Evolutionary conservation across 129 eudicot genomes (phyloP).

Genomic region (Artemisia argyi): DNA sequence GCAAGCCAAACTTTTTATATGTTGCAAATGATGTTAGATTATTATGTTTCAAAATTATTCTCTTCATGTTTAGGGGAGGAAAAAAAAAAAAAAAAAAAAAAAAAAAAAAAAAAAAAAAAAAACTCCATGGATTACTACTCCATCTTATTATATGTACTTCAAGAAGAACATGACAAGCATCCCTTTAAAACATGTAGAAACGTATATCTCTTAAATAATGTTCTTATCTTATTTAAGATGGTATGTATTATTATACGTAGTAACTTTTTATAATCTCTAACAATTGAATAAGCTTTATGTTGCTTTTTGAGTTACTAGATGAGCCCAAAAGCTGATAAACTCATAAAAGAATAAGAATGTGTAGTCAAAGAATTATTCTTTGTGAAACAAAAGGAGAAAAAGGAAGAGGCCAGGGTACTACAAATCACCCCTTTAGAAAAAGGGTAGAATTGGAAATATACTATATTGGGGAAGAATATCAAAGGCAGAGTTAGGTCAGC

Average conservation of each 20-base stretch:
- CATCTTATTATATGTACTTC: background rate
- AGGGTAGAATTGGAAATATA: constrained; percentile 28
- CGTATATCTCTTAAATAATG: background rate
- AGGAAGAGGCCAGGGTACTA: background rate
- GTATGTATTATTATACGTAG: background rate
- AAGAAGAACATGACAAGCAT: background rate
- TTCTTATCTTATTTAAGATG: background rate
- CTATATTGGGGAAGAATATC: constrained; percentile 14
- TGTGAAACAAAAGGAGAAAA: background rate
- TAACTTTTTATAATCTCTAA: background rate
- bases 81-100: background rate
- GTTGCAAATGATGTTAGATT: too few relatives aligned
- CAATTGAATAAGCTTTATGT: background rate
- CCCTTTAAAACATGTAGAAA: too few relatives aligned
- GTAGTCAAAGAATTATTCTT: constrained; percentile 1
- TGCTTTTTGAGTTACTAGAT: background rate
- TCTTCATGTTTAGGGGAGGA: background rate
- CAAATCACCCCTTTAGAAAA: constrained; percentile 12
- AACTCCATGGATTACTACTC: too few relatives aligned
- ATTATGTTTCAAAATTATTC: background rate
- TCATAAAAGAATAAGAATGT: constrained; percentile 7
- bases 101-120: background rate
- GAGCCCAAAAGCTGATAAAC: background rate
- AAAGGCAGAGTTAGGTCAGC: constrained; percentile 19
- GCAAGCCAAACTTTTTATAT: too few relatives aligned